Evolutionary conservation across 2,329 filamentous ascomycete genomes (phyloP).

Genomic region (Colletotrichum liaoningense): DNA sequence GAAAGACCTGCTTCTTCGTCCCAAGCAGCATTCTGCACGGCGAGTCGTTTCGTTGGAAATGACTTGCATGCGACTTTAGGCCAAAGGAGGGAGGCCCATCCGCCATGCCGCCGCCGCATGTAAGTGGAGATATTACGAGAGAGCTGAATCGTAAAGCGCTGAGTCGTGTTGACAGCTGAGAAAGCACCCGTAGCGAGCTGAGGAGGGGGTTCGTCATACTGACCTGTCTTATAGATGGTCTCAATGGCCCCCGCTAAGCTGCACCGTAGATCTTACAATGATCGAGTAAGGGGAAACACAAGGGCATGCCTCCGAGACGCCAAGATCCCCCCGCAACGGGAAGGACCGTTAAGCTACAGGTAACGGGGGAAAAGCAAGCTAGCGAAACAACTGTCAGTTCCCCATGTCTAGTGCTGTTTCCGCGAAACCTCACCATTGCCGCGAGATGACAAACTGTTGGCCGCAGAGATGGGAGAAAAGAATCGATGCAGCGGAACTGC

Average conservation of each 20-base stretch:
- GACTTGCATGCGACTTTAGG: not conserved
- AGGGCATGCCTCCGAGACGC: not conserved
- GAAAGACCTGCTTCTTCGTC: not conserved
- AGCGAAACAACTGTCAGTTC: not conserved
- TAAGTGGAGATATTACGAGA: not conserved
- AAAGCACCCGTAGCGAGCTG: not conserved
- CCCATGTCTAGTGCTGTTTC: not conserved
- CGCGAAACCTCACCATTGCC: not conserved
- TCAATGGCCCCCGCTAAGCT: not conserved
- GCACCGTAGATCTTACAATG: not conserved
- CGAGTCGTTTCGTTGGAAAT: not conserved
- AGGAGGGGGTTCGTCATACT: not conserved
- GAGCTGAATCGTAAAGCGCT: not conserved
- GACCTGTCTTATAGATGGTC: not conserved
- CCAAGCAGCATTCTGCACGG: not conserved
- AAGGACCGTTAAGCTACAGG: not conserved
- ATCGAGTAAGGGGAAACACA: not conserved
- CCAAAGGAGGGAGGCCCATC: not conserved
- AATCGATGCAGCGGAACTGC: constrained; percentile 2
- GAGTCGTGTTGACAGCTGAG: not conserved
- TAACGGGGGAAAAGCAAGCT: not conserved
- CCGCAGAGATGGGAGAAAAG: not conserved
- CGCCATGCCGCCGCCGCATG: not conserved
- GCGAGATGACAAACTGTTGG: not conserved
- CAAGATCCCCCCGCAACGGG: not conserved